Conservation (phyloP, 1,284 basidiomycete species). For the Fistulinella staudtii region DNA sequence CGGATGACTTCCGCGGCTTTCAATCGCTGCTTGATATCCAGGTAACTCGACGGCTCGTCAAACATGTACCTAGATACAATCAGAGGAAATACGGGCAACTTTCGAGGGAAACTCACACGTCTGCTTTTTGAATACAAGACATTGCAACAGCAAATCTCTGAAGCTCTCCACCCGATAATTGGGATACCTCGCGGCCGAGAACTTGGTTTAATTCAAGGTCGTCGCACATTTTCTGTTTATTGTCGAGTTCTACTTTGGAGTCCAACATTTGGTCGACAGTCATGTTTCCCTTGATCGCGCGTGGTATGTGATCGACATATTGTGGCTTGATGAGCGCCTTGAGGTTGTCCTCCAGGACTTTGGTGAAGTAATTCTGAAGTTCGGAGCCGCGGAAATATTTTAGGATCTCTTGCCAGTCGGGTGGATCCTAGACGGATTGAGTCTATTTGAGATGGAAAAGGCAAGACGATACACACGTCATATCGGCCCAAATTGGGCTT, state of each 20-base stretch:
- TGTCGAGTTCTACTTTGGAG: conserved; percentile 79
- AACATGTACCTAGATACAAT: conserved; percentile 78
- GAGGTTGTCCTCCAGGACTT: conserved; percentile 96
- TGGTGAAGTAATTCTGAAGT: conserved; percentile 97
- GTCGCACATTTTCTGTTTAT: conserved; percentile 77
- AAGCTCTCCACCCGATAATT: conserved; percentile 92
- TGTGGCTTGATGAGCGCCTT: conserved; percentile 98
- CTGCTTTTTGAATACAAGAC: conserved; percentile 88
- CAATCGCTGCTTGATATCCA: conserved; percentile 92
- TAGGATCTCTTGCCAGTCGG: conserved; percentile 96
- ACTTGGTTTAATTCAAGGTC: conserved; percentile 86
- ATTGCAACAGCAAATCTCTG: conserved; percentile 95
- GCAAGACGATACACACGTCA: conserved; percentile 56
- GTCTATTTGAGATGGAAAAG: background rate
- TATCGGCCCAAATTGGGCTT: conserved; percentile 92
- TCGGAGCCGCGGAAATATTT: conserved; percentile 97
- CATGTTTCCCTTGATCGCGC: conserved; percentile 87
- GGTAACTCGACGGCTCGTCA: conserved; percentile 95
- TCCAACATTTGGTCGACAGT: conserved; percentile 89
- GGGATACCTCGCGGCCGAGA: conserved; percentile 75
- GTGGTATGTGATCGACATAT: conserved; percentile 97
- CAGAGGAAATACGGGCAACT: no score
- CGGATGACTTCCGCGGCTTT: conserved; percentile 96
- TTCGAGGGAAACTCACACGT: conserved; percentile 70
- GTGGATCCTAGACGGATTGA: conserved; percentile 65